Percentiles rank a stretch among this genome's conserved stretches.
Conservation (phyloP, 208 protist genomes). For the Perkinsela sp. region DNA sequence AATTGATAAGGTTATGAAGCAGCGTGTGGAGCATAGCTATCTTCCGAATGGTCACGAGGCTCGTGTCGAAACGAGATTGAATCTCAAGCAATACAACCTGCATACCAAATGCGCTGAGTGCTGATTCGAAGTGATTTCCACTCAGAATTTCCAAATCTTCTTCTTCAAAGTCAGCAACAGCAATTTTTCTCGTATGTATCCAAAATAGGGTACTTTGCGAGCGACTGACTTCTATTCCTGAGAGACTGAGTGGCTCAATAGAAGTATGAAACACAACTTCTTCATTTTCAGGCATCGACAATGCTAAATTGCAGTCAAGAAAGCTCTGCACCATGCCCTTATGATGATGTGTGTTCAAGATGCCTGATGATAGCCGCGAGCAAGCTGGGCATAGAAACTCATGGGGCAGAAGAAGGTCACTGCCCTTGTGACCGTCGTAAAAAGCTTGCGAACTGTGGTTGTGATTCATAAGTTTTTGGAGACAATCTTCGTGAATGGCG, state of each 20-base stretch:
- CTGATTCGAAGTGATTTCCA: neutral
- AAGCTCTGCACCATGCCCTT: neutral
- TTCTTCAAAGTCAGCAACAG: neutral
- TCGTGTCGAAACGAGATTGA: neutral
- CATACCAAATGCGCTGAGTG: neutral
- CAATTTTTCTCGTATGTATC: neutral
- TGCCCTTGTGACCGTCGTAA: neutral
- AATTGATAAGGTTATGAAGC: neutral
- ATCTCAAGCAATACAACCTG: neutral
- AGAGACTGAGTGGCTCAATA: neutral
- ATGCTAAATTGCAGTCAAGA: neutral
- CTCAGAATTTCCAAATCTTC: neutral
- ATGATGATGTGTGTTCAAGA: neutral
- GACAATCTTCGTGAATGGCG: neutral
- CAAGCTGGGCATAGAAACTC: neutral
- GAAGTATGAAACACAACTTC: too few species aligned
- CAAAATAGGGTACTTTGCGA: neutral
- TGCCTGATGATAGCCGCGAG: neutral
- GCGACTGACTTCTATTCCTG: neutral
- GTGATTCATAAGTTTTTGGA: neutral
- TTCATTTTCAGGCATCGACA: neutral
- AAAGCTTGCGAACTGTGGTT: neutral
- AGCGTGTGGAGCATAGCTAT: neutral
- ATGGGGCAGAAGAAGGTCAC: neutral
- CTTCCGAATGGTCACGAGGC: neutral